Conservation (phyloP, 257 asterid species). For the Anisodus tanguticus region DNA sequence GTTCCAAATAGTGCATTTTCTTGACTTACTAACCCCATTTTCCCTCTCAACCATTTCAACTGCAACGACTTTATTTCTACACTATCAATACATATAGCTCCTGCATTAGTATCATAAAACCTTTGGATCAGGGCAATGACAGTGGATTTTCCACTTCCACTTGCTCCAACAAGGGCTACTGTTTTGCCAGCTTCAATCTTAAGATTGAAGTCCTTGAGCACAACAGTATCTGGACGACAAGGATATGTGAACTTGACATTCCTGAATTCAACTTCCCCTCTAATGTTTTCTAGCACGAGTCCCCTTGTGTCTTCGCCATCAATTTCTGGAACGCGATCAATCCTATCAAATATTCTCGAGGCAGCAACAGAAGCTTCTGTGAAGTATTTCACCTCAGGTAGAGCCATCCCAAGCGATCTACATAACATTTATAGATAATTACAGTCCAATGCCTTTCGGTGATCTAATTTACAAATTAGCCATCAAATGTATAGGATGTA, state of each 20-base stretch:
- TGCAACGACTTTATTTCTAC: conserved; percentile 59
- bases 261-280: conserved; percentile 69
- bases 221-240: conserved; percentile 62
- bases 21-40: conserved; percentile 91
- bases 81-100: conserved; percentile 65
- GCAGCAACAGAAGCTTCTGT: conserved; percentile 86
- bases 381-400: conserved; percentile 79
- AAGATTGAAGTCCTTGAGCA: conserved; percentile 69
- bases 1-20: conserved; percentile 87
- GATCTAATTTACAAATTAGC: no score
- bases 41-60: conserved; percentile 76
- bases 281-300: conserved; percentile 43
- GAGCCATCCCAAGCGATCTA: conserved; percentile 82
- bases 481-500: no score
- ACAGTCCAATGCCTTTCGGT: no score
- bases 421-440: conserved; percentile 19
- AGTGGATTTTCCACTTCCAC: conserved; percentile 93
- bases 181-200: conserved; percentile 75
- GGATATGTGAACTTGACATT: conserved; percentile 66
- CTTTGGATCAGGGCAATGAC: conserved; percentile 72
- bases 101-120: conserved; percentile 67
- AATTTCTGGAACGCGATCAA: conserved; percentile 70
- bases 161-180: conserved; percentile 85
- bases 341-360: conserved; percentile 65
- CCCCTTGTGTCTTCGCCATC: conserved; percentile 62